Conservation (phyloP, 768 basidiomycete genomes). For the Trametes meyenii region DNA sequence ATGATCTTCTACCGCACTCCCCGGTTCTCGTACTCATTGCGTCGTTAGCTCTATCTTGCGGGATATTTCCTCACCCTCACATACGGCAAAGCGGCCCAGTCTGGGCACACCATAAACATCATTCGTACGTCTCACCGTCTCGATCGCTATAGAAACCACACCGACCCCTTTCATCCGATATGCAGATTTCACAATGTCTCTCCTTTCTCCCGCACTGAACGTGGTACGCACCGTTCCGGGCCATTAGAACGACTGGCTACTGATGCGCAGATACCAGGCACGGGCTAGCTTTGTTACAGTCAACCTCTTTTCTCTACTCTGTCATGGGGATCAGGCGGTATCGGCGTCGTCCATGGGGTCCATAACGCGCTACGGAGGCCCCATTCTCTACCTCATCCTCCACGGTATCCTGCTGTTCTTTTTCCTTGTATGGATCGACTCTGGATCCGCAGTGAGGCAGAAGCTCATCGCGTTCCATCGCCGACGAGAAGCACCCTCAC, state of each 20-base stretch:
- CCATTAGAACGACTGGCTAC: not conserved
- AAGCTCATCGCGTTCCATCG: slow-evolving; percentile 30
- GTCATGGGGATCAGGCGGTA: slow-evolving; percentile 54
- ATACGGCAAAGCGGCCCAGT: slow-evolving; percentile 63
- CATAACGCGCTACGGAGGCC: slow-evolving; percentile 69
- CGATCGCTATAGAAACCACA: not conserved
- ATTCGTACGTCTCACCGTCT: slow-evolving; percentile 45
- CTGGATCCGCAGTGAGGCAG: slow-evolving; percentile 55
- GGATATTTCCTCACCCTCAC: slow-evolving; percentile 74
- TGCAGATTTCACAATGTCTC: slow-evolving; percentile 66
- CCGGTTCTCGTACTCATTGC: not conserved
- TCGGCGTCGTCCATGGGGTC: slow-evolving; percentile 50
- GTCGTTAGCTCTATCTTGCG: slow-evolving; percentile 59
- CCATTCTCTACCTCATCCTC: slow-evolving; percentile 71
- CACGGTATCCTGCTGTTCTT: slow-evolving; percentile 60
- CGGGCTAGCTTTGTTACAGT: slow-evolving; percentile 75
- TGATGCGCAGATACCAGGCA: slow-evolving; percentile 40
- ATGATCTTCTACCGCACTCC: slow-evolving; percentile 29
- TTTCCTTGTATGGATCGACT: slow-evolving; percentile 72
- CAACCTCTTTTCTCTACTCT: slow-evolving; percentile 76
- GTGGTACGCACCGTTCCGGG: slow-evolving; percentile 47
- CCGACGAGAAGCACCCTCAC: not conserved
- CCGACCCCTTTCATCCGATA: not conserved
- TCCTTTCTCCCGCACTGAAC: slow-evolving; percentile 70
- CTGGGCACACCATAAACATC: slow-evolving; percentile 57